Evolutionary conservation across 2,329 filamentous ascomycete genomes (phyloP), one percentile per base, ranked within the genome.

Genomic region (Neofusicoccum cordaticola): DNA sequence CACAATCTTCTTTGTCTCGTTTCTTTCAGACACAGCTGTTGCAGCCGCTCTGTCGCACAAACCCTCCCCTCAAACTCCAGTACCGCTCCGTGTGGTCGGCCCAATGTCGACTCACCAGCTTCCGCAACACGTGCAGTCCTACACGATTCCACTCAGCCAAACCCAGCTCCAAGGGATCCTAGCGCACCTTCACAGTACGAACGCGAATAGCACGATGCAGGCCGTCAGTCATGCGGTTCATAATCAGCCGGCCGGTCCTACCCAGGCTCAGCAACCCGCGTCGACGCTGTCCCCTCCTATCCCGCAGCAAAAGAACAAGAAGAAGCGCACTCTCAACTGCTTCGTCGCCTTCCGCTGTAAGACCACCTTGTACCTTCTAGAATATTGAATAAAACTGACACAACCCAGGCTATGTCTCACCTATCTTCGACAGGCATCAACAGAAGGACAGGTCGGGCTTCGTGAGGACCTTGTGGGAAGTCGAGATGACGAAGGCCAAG

Each of bases 361-460:
- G 71, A 41, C 4, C 2, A 56, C 35, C 13, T 11, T 12, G 8
- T 19, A n/a, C 12, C 19, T 41, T n/a, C 35, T 12, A 31, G 12
- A 52, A n/a, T 3, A 11, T 22, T 13, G 1, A 12, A 15, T 4
- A 37, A 15, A 37, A 48, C 66, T 70, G 35, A 70, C 57, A 62
- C 80, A 61, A 9, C 47, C 7, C 65, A 84, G 82, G 76, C 67
- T 83, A 81, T 70, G 84, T 84, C 68, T 74, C 81, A 35, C 70
- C 73, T 8, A 72, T 82, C 9, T 83, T 85, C 68, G 77, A 78
- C 7, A 74, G 75, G 35, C 72, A 78, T 56, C 79, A 80, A 42
- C 85, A 86, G 74, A 85, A 85, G 75, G 76, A 77, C 45, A 82
- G 83, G 62, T 86, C 84, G 45, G 79, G 78, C 13, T 76, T 81